Base-by-base conservation (phyloP, 139 green algal genomes). In the Coelastrella sp. region DNA sequence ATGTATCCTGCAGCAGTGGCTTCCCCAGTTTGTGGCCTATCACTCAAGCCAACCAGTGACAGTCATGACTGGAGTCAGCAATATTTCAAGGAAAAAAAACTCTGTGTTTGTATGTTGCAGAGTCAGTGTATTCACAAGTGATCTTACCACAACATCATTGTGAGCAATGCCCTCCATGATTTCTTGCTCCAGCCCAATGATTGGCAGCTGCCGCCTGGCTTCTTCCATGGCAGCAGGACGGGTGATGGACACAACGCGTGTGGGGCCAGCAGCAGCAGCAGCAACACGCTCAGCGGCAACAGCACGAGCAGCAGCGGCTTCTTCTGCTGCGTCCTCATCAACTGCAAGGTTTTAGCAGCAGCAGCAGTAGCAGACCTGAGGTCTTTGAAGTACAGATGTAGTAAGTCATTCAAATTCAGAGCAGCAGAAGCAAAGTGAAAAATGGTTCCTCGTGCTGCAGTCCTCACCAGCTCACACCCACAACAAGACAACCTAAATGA, bases 171-270 rank as follows among this genome's bases (percentile, higher is more conserved):
- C 94, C 93, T 99, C 97, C 96, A 99, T 98, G 35, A 99, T 94
- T 90, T 99, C 97, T 87, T 97, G 95, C 94, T 99, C 97, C 94
- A 97, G 95, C 7, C 94, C 96, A 7, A 96, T 91, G 75, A 99
- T 97, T 11, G 97, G 97, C 87, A 99, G 96, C 70, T 84, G 89
- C n/a, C 57, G 20, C 17, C 95, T 86, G 58, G 90, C 89, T 59
- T 78, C 92, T 27, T 94, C 91, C 63, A 98, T 96, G 0, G 91
- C 91, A 8, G 92, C 19, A 0, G 89, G 91, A n/a, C 95, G 91
- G 27, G 82, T 12, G 14, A 96, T 72, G 4, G 82, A 17, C 10
- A 96, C 92, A 27, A 95, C 93, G 8, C 95, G 91, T 79, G 90
- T 57, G 73, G 88, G 89, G 68, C 89, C 88, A 8, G 76, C 70